These are phyloP conservation scores for Anisodus tanguticus DNA, from an alignment of 257 asterid genomes.

Conservation along the genomic window DNA sequence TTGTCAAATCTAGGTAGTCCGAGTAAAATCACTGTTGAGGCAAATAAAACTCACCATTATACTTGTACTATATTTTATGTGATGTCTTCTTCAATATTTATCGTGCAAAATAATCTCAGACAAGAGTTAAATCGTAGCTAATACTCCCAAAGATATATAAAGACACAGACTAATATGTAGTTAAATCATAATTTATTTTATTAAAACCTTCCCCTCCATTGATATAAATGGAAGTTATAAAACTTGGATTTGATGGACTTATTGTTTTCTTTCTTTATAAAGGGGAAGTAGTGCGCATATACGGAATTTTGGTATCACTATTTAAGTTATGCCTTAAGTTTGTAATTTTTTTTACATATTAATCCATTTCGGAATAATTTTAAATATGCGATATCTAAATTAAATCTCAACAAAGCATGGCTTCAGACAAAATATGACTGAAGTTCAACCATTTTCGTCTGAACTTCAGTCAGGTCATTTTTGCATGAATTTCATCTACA, in stretches of 20 bases:
- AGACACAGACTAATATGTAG: too few relatives aligned
- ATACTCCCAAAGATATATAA: too few relatives aligned
- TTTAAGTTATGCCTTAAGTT: not conserved
- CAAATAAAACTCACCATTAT: not conserved
- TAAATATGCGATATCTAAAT: not conserved
- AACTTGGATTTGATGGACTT: not conserved
- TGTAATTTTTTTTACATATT: not conserved
- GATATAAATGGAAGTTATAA: not conserved
- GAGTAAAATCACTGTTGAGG: not conserved
- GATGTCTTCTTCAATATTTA: too few relatives aligned
- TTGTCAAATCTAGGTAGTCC: not conserved
- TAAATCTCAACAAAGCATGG: not conserved
- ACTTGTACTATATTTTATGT: too few relatives aligned
- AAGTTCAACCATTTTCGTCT: not conserved
- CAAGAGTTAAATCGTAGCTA: too few relatives aligned
- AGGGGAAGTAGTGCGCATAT: not conserved
- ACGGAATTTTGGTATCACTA: not conserved
- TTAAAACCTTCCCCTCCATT: not conserved
- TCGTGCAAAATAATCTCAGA: too few relatives aligned
- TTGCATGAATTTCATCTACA: too few relatives aligned
- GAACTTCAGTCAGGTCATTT: too few relatives aligned
- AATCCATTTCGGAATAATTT: not conserved
- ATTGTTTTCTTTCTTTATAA: not conserved
- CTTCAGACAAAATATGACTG: not conserved
- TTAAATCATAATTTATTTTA: not conserved